phyloP scores from a whole-genome alignment of 352 stramenopile genomes.

The Globisporangium nagaii region DNA sequence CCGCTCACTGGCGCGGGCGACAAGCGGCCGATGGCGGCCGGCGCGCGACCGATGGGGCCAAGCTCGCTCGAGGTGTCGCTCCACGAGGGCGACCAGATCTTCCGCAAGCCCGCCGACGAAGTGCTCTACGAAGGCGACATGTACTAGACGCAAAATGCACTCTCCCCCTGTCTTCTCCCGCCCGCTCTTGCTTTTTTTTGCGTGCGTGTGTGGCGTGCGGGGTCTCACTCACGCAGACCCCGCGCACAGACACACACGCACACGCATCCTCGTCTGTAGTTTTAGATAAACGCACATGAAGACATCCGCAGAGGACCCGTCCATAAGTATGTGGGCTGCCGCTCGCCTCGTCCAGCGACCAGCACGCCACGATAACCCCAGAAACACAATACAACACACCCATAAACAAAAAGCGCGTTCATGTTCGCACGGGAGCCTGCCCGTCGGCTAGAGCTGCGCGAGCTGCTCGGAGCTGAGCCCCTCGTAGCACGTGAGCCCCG shows the following conservation, averaged over 20 bases:
- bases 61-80: conserved; percentile 72
- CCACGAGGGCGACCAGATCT: conserved; percentile 86
- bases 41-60: conserved; percentile 63
- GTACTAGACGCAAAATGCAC: conserved; percentile 45
- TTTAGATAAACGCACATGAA: conserved; percentile 7
- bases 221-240: background rate
- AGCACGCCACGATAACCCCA: background rate
- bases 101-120: conserved; percentile 78
- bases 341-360: background rate
- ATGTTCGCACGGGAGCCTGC: no score
- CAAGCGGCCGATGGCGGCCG: conserved; percentile 46
- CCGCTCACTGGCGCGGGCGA: conserved; percentile 64
- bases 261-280: conserved; percentile 11
- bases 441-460: conserved; percentile 5
- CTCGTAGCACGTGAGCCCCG: conserved; percentile 94
- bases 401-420: background rate
- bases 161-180: background rate
- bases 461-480: conserved; percentile 62
- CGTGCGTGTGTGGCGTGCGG: background rate
- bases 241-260: background rate
- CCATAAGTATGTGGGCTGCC: conserved; percentile 1
- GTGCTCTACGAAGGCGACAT: conserved; percentile 87
- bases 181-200: background rate
- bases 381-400: conserved; percentile 5
- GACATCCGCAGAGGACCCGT: background rate